Evolutionary conservation across 129 eudicot genomes (phyloP), one percentile per base, ranked within the genome.

Genomic region (Kitagawia praeruptora): DNA sequence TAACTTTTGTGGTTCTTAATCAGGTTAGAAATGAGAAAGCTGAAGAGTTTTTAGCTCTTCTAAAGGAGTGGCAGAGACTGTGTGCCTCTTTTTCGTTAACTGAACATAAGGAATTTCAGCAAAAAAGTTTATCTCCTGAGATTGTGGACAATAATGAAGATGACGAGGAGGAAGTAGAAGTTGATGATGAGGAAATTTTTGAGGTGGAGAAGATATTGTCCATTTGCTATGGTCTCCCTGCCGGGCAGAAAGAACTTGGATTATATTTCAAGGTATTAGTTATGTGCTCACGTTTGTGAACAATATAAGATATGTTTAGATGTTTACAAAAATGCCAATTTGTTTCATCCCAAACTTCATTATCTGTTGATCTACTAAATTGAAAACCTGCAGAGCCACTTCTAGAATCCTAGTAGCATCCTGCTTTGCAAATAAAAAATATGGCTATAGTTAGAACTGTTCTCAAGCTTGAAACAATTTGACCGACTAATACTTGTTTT

Each of bases 191-290:
- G 40, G 96, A 92, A 78, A 76, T 82, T 3, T 96, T 80, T 84
- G 98, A 87, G 73, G 98, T 96, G 13, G 93, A 90, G 0, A 70
- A 86, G 58, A 75, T 92, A 16, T 39, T 90, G 45, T 84, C 87
- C 0, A 84, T 96, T 27, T 92, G 98, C 74, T 89, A 85, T 77
- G 99, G 99, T 12, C 89, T 89, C 15, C 99, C 97, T 4, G 89
- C 86, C 0, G 72, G 71, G 19, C 64, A 13, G 2, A 72, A 71
- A 9, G 72, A 83, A 15, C 75, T 42, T 40, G 89, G 92, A 54
- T 77, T 95, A 15, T 83, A 95, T 75, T 79, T 95, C n/a, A 95
- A 92, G 99, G 37, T 34, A 34, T 34, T 34, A 34, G 34, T 31
- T 31, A 31, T 31, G 34, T 31, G 34, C 34, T 34, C 37, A 34